These are phyloP conservation scores for Meyerozyma guilliermondii DNA, from an alignment of 1,139 yeast genomes.

Conservation along the genomic window DNA sequence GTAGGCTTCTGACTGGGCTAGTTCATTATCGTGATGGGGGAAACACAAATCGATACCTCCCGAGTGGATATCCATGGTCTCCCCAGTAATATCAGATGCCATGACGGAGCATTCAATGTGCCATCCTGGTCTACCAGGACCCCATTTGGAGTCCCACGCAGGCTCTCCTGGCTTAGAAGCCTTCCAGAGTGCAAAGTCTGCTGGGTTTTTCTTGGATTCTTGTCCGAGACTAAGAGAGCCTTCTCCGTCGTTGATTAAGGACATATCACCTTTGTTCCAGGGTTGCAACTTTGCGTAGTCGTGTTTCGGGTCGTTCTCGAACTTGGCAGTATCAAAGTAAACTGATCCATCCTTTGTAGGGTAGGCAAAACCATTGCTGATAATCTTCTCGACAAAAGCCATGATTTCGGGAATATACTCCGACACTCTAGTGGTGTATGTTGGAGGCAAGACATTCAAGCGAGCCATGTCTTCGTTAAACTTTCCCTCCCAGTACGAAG, in stretches of 20 bases:
- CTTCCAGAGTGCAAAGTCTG: constrained; percentile 97
- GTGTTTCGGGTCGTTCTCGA: constrained; percentile 69
- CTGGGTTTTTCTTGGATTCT: constrained; percentile 58
- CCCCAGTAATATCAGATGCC: constrained; percentile 89
- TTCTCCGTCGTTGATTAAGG: constrained; percentile 89
- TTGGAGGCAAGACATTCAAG: constrained; percentile 79
- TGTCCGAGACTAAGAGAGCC: constrained; percentile 65
- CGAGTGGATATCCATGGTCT: constrained; percentile 86
- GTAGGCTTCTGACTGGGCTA: constrained; percentile 95
- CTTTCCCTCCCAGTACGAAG: constrained; percentile 85
- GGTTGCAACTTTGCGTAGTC: constrained; percentile 95
- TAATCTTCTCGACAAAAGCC: constrained; percentile 67
- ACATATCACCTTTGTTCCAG: constrained; percentile 90
- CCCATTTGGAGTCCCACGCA: constrained; percentile 94
- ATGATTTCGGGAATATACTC: constrained; percentile 94
- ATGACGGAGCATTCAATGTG: constrained; percentile 98
- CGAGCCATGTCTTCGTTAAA: constrained; percentile 81
- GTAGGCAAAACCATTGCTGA: constrained; percentile 79
- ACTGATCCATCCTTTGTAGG: constrained; percentile 83
- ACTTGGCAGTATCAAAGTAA: constrained; percentile 84
- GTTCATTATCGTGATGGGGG: constrained; percentile 99
- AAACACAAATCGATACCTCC: constrained; percentile 97
- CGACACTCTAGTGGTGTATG: constrained; percentile 90
- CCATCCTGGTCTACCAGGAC: constrained; percentile 98
- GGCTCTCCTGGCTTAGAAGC: constrained; percentile 98